A percentile compares a stretch with the other conserved stretches of the same genome.
Evolutionary conservation across 371 early-diverging fungal species (phyloP).

Genomic region (Mucor lusitanicus): DNA sequence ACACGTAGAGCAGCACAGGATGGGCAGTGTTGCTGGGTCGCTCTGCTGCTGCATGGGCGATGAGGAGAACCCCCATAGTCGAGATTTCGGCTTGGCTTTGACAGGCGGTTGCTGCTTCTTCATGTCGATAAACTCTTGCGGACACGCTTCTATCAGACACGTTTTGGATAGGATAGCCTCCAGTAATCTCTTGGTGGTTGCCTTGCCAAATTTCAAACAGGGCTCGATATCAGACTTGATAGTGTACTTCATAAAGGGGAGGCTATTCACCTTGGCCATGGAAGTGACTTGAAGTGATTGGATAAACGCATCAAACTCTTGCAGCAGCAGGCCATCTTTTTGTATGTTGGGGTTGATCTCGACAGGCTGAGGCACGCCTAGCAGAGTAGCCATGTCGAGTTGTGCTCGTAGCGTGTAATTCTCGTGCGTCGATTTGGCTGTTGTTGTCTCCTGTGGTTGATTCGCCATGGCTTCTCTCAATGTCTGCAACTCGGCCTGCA

Average conservation of each 20-base stretch:
- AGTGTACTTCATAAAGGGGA: conserved; percentile 29
- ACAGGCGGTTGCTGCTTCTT: neutral
- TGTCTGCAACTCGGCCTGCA: conserved; percentile 20
- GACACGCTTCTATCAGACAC: conserved; percentile 45
- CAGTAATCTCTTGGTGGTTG: conserved; percentile 74
- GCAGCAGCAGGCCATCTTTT: conserved; percentile 5
- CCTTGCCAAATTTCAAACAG: conserved; percentile 88
- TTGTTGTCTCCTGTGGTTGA: neutral
- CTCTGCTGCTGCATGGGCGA: neutral
- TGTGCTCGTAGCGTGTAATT: conserved; percentile 22
- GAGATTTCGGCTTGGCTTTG: neutral
- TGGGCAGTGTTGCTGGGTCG: neutral
- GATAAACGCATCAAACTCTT: conserved; percentile 21
- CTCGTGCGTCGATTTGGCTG: conserved; percentile 15
- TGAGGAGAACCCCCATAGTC: conserved; percentile 35
- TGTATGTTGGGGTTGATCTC: conserved; percentile 7
- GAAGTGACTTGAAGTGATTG: conserved; percentile 1
- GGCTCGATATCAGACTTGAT: conserved; percentile 72
- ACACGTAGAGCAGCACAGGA: conserved; percentile 50
- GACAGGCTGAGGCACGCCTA: conserved; percentile 2
- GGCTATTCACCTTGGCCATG: conserved; percentile 11
- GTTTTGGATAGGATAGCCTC: conserved; percentile 82
- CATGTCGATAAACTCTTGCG: conserved; percentile 5
- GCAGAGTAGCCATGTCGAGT: conserved; percentile 11
- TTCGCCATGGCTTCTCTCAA: conserved; percentile 27